Evolutionary conservation across 345 rosid species (phyloP).

Genomic region (Iberis pinnata): DNA sequence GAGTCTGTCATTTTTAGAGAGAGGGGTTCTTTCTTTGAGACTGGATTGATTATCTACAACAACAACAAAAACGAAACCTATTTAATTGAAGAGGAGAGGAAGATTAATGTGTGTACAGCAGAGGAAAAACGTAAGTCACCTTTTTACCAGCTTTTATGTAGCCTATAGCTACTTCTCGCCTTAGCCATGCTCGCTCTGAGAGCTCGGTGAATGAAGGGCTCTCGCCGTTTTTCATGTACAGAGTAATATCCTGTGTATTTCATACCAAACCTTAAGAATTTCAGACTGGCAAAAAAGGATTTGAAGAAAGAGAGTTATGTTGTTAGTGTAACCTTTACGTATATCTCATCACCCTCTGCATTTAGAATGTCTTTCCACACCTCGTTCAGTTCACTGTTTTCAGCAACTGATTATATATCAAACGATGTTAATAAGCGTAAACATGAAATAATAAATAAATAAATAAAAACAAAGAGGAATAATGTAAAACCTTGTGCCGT

Average conservation of each 20-base stretch:
- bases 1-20: conserved; percentile 50
- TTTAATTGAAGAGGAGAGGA: background rate
- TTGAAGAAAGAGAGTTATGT: background rate
- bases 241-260: conserved; percentile 52
- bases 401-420: conserved; percentile 48
- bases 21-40: conserved; percentile 56
- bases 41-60: conserved; percentile 76
- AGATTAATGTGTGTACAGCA: background rate
- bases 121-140: conserved; percentile 37
- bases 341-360: conserved; percentile 95
- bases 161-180: conserved; percentile 87
- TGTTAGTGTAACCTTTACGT: conserved; percentile 55
- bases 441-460: background rate
- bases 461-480: background rate
- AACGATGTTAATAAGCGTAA: background rate
- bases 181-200: conserved; percentile 65
- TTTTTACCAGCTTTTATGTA: conserved; percentile 62
- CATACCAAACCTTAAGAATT: background rate
- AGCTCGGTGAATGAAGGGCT: conserved; percentile 73
- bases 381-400: conserved; percentile 72
- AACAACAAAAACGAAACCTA: background rate
- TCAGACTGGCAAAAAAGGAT: conserved; percentile 1
- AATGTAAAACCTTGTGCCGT: conserved; percentile 86
- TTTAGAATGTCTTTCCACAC: conserved; percentile 93
- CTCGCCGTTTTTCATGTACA: conserved; percentile 81